phyloP scores from a whole-genome alignment of 768 basidiomycete species.

The Hirschioporus abietinus region DNA sequence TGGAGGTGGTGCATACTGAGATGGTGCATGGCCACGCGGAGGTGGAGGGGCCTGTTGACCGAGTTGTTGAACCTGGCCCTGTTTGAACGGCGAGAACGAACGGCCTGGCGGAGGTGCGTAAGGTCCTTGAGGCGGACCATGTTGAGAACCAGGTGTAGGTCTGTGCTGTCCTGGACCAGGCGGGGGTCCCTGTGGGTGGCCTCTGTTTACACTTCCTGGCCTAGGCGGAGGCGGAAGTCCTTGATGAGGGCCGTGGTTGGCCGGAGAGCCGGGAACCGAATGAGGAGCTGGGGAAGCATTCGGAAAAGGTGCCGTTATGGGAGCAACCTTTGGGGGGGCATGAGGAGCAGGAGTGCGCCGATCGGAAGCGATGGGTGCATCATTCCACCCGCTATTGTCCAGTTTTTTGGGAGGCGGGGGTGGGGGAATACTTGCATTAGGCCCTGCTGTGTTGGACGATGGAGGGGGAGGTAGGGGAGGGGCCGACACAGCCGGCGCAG shows the following conservation, averaged over 20 bases:
- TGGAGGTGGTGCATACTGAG: conserved; percentile 26
- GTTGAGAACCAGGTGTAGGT: conserved; percentile 4
- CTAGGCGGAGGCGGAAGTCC: conserved; percentile 59
- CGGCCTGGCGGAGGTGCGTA: conserved; percentile 16
- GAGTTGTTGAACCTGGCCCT: conserved; percentile 7
- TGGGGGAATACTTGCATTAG: conserved; percentile 35
- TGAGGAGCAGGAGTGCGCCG: conserved; percentile 48
- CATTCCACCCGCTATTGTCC: conserved; percentile 88
- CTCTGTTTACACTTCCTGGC: conserved; percentile 51
- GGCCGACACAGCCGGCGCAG: conserved; percentile 7
- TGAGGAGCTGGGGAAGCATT: conserved; percentile 39
- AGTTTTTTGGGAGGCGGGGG: conserved; percentile 43
- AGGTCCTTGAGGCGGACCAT: conserved; percentile 8
- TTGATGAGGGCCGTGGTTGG: conserved; percentile 31
- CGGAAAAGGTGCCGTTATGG: conserved; percentile 89
- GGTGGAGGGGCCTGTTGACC: conserved; percentile 44
- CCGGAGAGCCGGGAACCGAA: conserved; percentile 29
- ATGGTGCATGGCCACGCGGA: conserved; percentile 32
- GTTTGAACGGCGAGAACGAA: conserved; percentile 22
- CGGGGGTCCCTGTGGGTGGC: conserved; percentile 30
- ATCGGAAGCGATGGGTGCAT: conserved; percentile 57
- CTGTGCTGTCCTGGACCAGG: conserved; percentile 29
- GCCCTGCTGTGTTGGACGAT: conserved; percentile 29
- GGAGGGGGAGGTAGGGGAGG: conserved; percentile 33
- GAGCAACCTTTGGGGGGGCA: conserved; percentile 48